Evolutionary conservation across 1,139 yeast species (phyloP).

Genomic region (Geotrichum carabidarum): DNA sequence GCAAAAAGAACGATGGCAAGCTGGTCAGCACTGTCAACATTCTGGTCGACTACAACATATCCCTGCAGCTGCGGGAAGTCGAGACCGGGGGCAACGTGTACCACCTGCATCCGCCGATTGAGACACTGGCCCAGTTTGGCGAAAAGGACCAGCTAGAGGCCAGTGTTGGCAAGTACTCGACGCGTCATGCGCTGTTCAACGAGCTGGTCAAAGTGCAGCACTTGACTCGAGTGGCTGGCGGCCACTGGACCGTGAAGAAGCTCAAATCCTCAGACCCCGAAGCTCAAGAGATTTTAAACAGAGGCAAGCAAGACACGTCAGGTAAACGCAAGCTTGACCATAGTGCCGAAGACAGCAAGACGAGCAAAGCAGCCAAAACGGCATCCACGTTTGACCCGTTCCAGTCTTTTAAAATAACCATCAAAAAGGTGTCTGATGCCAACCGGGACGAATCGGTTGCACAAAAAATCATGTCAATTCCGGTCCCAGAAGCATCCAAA

Average conservation of each 20-base stretch:
- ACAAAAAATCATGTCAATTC: background rate
- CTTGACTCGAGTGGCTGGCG: constrained; percentile 13
- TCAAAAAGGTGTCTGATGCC: background rate
- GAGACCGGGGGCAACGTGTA: constrained; percentile 23
- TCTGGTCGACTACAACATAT: constrained; percentile 12
- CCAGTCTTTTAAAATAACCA: background rate
- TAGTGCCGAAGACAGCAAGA: background rate
- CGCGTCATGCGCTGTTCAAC: constrained; percentile 29
- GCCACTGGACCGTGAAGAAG: constrained; percentile 14
- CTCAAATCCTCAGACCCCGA: constrained; percentile 14
- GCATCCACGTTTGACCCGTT: background rate
- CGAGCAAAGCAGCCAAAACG: background rate
- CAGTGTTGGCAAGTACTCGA: constrained; percentile 31
- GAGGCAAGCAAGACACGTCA: background rate
- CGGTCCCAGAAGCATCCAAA: background rate
- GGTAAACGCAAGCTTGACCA: background rate
- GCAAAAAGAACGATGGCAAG: constrained; percentile 2
- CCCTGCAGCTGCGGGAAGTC: constrained; percentile 5
- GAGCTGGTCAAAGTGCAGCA: constrained; percentile 20
- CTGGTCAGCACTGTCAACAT: constrained; percentile 4
- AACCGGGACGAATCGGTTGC: background rate
- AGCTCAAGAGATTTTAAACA: background rate
- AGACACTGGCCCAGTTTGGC: constrained; percentile 30
- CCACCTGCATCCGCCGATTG: constrained; percentile 35
- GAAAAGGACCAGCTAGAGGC: constrained; percentile 25